Evolutionary conservation across 176 grass and related monocot genomes (phyloP).

Genomic region (Luzula sylvatica): DNA sequence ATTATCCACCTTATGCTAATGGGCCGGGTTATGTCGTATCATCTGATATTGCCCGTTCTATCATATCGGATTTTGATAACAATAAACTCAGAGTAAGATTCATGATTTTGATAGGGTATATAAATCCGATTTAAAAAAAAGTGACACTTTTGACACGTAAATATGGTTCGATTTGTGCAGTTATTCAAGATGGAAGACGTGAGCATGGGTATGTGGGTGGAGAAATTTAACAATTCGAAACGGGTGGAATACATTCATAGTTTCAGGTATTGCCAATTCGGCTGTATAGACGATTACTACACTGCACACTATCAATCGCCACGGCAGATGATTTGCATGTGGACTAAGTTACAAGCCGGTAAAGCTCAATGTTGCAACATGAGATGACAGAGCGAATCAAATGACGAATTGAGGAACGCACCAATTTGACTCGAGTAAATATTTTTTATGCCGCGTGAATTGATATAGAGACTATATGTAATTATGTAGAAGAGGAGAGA

Average conservation of each 20-base stretch:
- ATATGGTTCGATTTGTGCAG: slow-evolving; percentile 32
- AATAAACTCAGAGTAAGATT: slow-evolving; percentile 53
- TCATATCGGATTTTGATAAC: slow-evolving; percentile 49
- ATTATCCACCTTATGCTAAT: slow-evolving; percentile 86
- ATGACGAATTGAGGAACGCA: neutral
- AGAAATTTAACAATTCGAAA: slow-evolving; percentile 53
- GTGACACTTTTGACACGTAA: neutral
- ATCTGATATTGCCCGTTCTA: slow-evolving; percentile 51
- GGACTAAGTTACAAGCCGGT: slow-evolving; percentile 58
- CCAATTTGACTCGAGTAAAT: slow-evolving; percentile 4
- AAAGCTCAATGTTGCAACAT: slow-evolving; percentile 61
- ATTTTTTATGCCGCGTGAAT: too few relatives aligned
- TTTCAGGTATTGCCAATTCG: slow-evolving; percentile 63
- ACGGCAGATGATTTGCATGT: slow-evolving; percentile 77
- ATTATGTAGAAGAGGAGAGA: too few relatives aligned
- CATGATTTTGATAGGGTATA: neutral
- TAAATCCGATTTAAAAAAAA: neutral
- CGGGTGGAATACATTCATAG: slow-evolving; percentile 55
- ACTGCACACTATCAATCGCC: slow-evolving; percentile 85
- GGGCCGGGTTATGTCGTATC: slow-evolving; percentile 94
- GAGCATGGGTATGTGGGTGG: slow-evolving; percentile 94
- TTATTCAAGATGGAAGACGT: slow-evolving; percentile 98
- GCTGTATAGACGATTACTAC: slow-evolving; percentile 65
- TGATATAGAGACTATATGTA: too few relatives aligned
- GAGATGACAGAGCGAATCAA: slow-evolving; percentile 35